Evolutionary conservation across 768 basidiomycete species (phyloP), one percentile per base, ranked within the genome.

Genomic region (Rhodosporidiobolus odoratus): DNA sequence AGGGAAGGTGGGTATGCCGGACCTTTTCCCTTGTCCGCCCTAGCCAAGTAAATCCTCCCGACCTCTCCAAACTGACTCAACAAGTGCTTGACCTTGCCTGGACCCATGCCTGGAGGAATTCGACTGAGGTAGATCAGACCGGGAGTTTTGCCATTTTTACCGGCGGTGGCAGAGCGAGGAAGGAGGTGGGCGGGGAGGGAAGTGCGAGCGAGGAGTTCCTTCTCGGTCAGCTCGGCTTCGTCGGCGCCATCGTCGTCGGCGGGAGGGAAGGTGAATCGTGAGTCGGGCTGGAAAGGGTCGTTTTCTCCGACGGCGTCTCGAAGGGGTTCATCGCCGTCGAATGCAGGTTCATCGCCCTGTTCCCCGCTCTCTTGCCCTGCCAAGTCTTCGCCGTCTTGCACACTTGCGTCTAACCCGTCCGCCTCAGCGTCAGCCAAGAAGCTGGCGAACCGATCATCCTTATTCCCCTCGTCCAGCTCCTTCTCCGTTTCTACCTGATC

Each of bases 31-130:
- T 37, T 40, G 35, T 71, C 65, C 3, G 63, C 64, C 47, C 67
- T 30, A 7, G 67, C 74, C 19, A 98, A 83, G 82, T 93, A 98
- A 21, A 98, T 91, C 62, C 92, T 84, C 3, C 92, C 94, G 6
- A 97, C 83, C 69, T 92, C 91, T 6, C 96, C 96, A 77, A 92
- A 89, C 45, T 85, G 84, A 71, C 86, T 87, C 88, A 99, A 89
- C 50, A 99, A 83, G 80, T 98, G 92, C 67, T 93, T 88, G 45
- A 98, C 91, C 80, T 98, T 97, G 16, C 90, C 84, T 37, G 96
- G 96, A 30, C 89, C 91, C 96, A 99, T 98, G 3, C 93, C 95
- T 21, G 96, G 96, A 4, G 96, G 96, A 76, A 98, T 89, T 40
- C 96, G 85, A 23, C 93, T 96, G 52, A 99, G 91, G 80, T 98